Conservation (phyloP, 352 stramenopile species). For the Phytophthora europaea region DNA sequence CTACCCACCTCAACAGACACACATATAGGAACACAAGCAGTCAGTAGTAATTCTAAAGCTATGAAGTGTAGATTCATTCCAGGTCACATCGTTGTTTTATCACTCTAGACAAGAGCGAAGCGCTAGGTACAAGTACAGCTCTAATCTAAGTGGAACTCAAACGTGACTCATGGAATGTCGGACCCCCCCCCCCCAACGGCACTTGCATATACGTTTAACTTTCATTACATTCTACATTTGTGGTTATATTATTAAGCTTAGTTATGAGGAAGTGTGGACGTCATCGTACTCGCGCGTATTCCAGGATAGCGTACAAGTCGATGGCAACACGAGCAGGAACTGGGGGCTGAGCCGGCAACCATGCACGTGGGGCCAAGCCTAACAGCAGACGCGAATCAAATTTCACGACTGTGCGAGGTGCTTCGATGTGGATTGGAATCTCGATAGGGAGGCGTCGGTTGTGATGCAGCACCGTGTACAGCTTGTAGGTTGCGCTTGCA, state of each 20-base stretch:
- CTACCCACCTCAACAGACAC: too few species aligned
- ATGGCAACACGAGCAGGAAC: not conserved
- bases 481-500: not conserved
- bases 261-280: not conserved
- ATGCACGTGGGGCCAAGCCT: not conserved
- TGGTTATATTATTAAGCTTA: not conserved
- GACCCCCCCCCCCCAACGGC: too few species aligned
- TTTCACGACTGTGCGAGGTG: not conserved
- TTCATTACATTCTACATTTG: too few species aligned
- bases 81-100: too few species aligned
- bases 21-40: too few species aligned
- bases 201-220: too few species aligned
- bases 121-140: too few species aligned
- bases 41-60: too few species aligned
- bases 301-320: not conserved
- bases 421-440: not conserved
- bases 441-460: not conserved
- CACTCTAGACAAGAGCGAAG: too few species aligned
- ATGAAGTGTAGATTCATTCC: too few species aligned
- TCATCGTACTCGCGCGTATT: not conserved
- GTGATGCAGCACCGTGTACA: not conserved
- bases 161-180: too few species aligned
- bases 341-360: not conserved
- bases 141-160: too few species aligned
- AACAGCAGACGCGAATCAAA: not conserved